Evolutionary conservation across 1,284 basidiomycete genomes (phyloP).

Genomic region (Xanthoconium separans): DNA sequence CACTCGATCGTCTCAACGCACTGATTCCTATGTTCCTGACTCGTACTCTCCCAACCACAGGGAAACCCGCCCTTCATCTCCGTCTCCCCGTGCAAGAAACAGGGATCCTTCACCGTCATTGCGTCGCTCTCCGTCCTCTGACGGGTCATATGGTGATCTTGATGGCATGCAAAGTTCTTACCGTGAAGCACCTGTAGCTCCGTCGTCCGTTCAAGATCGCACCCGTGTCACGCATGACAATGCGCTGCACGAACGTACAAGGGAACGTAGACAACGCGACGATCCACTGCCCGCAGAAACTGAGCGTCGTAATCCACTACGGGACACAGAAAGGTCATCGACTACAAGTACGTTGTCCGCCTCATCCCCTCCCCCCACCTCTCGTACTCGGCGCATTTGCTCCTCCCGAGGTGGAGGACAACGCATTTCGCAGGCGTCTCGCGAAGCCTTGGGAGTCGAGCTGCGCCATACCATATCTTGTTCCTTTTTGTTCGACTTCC

Average conservation of each 20-base stretch:
- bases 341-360: slow-evolving; percentile 77
- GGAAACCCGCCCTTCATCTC: slow-evolving; percentile 19
- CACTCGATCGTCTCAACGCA: slow-evolving; percentile 23
- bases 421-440: slow-evolving; percentile 43
- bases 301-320: slow-evolving; percentile 37
- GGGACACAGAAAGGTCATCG: slow-evolving; percentile 46
- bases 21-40: slow-evolving; percentile 35
- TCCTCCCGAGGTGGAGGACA: slow-evolving; percentile 52
- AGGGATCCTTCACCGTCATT: slow-evolving; percentile 20
- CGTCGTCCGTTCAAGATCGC: slow-evolving; percentile 23
- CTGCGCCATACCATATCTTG: slow-evolving; percentile 38
- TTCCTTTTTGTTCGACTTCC: slow-evolving; percentile 46
- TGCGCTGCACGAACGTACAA: slow-evolving; percentile 16
- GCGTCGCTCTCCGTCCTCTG: slow-evolving; percentile 22
- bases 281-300: slow-evolving; percentile 22
- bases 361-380: slow-evolving; percentile 51
- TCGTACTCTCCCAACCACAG: slow-evolving; percentile 27
- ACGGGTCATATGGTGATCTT: slow-evolving; percentile 23
- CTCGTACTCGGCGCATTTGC: slow-evolving; percentile 40
- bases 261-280: slow-evolving; percentile 30
- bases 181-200: slow-evolving; percentile 27
- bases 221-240: slow-evolving; percentile 16
- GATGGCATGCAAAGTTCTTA: slow-evolving; percentile 26
- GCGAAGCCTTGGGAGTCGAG: slow-evolving; percentile 54
- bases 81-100: slow-evolving; percentile 24